Conservation (phyloP, 2,329 filamentous ascomycete genomes). For the Aspergillus ustus region DNA sequence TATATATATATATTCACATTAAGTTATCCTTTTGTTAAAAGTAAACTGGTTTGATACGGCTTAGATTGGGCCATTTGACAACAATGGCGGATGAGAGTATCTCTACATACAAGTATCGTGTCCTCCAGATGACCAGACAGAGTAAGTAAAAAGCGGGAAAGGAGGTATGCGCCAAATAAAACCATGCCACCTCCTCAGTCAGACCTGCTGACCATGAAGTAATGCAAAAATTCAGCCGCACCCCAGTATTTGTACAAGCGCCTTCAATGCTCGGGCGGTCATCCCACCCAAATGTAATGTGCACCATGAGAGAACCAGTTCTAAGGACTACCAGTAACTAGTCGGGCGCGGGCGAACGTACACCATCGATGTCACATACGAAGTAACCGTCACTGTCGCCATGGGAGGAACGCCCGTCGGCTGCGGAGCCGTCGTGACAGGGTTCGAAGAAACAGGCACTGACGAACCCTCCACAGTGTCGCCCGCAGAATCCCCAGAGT, state of each 20-base stretch:
- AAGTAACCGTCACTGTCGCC: slow-evolving; percentile 29
- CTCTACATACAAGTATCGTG: neutral
- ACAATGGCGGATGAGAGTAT: neutral
- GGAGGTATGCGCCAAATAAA: neutral
- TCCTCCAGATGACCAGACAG: neutral
- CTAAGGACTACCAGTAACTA: neutral
- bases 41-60: too few relatives aligned
- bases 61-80: neutral
- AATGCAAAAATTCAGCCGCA: neutral
- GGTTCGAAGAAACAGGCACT: neutral
- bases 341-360: slow-evolving; percentile 19
- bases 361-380: slow-evolving; percentile 31
- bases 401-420: neutral
- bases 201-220: slow-evolving; percentile 7
- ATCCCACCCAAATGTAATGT: neutral
- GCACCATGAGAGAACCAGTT: too few relatives aligned
- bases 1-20: neutral
- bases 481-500: neutral
- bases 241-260: slow-evolving; percentile 6
- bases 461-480: neutral
- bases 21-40: too few relatives aligned
- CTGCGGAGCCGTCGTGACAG: neutral
- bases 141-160: neutral
- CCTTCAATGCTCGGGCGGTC: slow-evolving; percentile 16
- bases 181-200: neutral